These are phyloP conservation scores for Globisporangium spiculum DNA, from an alignment of 352 stramenopile genomes.

Conservation along the genomic window DNA sequence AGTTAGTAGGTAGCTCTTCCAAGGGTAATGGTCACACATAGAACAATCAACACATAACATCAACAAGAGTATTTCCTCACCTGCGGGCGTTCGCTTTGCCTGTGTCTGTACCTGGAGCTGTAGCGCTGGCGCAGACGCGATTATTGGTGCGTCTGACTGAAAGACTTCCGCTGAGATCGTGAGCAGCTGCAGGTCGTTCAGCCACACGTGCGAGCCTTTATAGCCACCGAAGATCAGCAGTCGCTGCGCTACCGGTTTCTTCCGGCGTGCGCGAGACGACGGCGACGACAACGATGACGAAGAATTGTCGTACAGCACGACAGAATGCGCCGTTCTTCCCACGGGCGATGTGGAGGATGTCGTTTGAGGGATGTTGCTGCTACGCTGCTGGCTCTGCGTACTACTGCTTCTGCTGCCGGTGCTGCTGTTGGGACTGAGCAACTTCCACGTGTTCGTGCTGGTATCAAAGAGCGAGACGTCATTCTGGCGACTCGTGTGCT, in stretches of 20 bases:
- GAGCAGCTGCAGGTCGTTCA: conserved; percentile 64
- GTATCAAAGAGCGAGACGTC: conserved; percentile 56
- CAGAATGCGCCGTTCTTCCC: conserved; percentile 44
- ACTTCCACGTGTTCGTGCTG: conserved; percentile 29
- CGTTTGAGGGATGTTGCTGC: conserved; percentile 7
- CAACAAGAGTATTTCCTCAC: not conserved
- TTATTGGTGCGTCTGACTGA: not conserved
- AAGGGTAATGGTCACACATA: not conserved
- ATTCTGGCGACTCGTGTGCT: conserved; percentile 44
- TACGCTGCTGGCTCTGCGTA: conserved; percentile 3
- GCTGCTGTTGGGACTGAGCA: conserved; percentile 13
- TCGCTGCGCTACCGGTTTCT: conserved; percentile 22
- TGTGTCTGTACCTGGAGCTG: not conserved
- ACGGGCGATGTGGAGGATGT: conserved; percentile 17
- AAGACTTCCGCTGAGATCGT: conserved; percentile 14
- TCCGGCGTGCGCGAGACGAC: not conserved
- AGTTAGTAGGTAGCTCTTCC: too few relatives aligned
- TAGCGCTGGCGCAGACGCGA: too few relatives aligned
- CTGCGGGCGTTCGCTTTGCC: not conserved
- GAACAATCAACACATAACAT: not conserved
- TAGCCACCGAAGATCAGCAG: conserved; percentile 72
- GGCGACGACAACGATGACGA: not conserved
- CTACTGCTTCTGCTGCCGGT: conserved; percentile 1
- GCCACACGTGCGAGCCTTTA: conserved; percentile 50
- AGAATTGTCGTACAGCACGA: conserved; percentile 29